These are phyloP conservation scores for Scenedesmus sp. DNA, from an alignment of 163 green algal genomes.

Conservation along the genomic window DNA sequence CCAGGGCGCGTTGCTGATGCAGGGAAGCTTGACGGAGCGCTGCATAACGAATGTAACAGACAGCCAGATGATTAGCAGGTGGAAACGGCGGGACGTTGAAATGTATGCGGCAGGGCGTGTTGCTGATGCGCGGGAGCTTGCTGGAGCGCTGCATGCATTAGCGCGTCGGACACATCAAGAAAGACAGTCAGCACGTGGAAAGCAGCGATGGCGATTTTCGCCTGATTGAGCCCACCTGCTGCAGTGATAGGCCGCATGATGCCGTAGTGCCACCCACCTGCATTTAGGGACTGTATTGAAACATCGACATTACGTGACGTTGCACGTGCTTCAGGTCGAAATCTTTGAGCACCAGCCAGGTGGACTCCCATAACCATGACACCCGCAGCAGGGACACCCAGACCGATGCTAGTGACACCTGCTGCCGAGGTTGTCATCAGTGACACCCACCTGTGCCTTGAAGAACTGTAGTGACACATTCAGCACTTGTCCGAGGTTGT, in stretches of 20 bases:
- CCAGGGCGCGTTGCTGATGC: too few species aligned
- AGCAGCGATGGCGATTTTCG: too few species aligned
- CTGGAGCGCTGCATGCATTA: constrained; percentile 61
- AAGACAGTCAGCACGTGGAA: neutral
- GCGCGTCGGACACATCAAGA: too few species aligned
- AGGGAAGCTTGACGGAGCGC: too few species aligned
- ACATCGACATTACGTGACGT: too few species aligned
- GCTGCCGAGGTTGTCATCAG: too few species aligned
- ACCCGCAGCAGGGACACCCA: neutral
- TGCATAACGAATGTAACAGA: neutral
- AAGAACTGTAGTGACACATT: constrained; percentile 75
- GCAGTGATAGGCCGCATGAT: too few species aligned
- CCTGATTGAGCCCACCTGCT: too few species aligned
- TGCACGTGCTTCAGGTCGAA: too few species aligned
- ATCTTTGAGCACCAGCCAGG: too few species aligned
- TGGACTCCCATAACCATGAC: neutral
- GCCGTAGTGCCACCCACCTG: neutral
- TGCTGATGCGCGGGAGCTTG: constrained; percentile 73
- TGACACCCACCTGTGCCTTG: constrained; percentile 56
- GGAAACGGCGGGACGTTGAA: neutral
- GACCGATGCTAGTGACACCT: too few species aligned
- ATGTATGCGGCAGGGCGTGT: constrained; percentile 76
- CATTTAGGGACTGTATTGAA: neutral
- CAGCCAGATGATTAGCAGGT: neutral
- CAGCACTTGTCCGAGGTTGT: constrained; percentile 63